phyloP scores from a whole-genome alignment of 495 filamentous ascomycete genomes.

The Hypoxylon rickii region DNA sequence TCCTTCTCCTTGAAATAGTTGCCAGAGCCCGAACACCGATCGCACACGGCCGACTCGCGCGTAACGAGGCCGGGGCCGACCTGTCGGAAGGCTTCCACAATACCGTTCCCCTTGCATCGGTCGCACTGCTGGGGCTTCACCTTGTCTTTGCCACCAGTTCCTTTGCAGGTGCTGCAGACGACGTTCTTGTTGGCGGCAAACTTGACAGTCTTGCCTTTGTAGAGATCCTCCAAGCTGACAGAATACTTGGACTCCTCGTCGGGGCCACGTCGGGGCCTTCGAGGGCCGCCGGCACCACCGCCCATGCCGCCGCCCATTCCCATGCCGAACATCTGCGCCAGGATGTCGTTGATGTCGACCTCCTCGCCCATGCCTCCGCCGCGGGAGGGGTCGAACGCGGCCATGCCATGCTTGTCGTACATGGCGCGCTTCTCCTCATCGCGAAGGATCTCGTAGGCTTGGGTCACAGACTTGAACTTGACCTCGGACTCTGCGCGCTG shows the following conservation, averaged over 20 bases:
- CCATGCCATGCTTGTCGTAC: constrained; percentile 94
- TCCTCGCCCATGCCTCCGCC: constrained; percentile 69
- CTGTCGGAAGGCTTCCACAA: constrained; percentile 70
- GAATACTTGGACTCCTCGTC: constrained; percentile 90
- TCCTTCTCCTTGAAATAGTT: constrained; percentile 91
- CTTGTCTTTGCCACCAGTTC: constrained; percentile 88
- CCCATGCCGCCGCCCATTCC: constrained; percentile 64
- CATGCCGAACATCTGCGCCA: constrained; percentile 92
- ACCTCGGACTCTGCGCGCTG: constrained; percentile 82
- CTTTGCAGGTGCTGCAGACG: constrained; percentile 84
- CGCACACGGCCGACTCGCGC: constrained; percentile 72
- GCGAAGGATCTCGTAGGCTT: constrained; percentile 96
- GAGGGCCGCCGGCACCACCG: constrained; percentile 54
- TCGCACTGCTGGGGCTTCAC: constrained; percentile 84
- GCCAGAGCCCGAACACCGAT: constrained; percentile 78
- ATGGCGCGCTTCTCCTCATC: constrained; percentile 91
- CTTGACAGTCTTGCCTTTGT: constrained; percentile 97
- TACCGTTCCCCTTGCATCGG: constrained; percentile 77
- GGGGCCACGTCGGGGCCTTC: constrained; percentile 69
- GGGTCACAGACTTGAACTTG: constrained; percentile 86
- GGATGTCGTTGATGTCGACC: constrained; percentile 85
- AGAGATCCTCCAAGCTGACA: constrained; percentile 88
- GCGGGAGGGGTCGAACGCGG: constrained; percentile 77
- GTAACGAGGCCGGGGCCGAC: constrained; percentile 84
- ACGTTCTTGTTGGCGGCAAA: constrained; percentile 93